Evolutionary conservation across 306 rosid genomes (phyloP).

Genomic region (Acacia acuminata): DNA sequence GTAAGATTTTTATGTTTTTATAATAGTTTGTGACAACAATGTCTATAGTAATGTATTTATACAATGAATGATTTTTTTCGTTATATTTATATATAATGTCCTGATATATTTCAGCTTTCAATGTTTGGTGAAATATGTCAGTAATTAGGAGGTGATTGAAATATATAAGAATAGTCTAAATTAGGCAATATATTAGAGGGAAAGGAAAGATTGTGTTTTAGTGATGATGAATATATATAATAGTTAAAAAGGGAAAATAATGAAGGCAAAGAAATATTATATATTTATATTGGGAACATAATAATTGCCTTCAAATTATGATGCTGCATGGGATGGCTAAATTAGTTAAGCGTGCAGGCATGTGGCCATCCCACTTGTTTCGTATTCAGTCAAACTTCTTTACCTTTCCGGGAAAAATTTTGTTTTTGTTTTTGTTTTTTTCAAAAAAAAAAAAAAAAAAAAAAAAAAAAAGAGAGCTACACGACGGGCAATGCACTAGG

Average conservation of each 20-base stretch:
- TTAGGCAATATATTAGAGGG: neutral
- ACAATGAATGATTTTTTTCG: no score
- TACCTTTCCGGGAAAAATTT: neutral
- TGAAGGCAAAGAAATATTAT: neutral
- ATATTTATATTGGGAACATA: conserved; percentile 12
- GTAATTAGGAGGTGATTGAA: neutral
- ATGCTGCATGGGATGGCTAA: conserved; percentile 9
- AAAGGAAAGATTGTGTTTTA: neutral
- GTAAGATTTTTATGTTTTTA: no score
- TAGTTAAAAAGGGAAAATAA: neutral
- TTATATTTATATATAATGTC: neutral
- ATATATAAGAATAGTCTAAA: neutral
- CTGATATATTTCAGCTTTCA: neutral
- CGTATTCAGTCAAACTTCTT: neutral
- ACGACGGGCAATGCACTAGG: neutral
- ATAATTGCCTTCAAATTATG: conserved; percentile 27
- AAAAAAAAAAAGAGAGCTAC: neutral
- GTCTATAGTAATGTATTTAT: no score
- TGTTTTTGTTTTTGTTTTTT: no score
- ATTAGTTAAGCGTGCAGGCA: neutral
- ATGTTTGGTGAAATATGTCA: neutral
- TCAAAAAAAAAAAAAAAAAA: neutral
- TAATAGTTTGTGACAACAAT: no score
- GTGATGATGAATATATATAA: neutral
- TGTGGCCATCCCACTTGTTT: conserved; percentile 14